Conservation (phyloP, 2,329 filamentous ascomycete species). For the Ophiobolus disseminans region DNA sequence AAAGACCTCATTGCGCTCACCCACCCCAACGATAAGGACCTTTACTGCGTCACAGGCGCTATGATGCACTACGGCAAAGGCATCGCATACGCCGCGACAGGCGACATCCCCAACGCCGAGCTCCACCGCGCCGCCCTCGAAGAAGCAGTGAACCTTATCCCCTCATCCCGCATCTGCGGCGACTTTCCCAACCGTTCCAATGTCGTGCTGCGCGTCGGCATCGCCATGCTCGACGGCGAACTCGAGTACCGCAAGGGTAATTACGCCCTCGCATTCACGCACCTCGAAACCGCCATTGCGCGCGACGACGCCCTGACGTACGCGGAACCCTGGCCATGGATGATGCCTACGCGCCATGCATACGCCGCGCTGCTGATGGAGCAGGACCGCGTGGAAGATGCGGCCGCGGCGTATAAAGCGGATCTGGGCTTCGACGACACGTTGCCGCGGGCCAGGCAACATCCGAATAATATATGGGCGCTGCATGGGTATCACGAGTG, state of each 20-base stretch:
- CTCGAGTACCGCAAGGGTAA: slow-evolving; percentile 71
- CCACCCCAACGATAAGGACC: slow-evolving; percentile 63
- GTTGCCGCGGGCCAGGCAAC: slow-evolving; percentile 68
- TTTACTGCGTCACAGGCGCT: slow-evolving; percentile 75
- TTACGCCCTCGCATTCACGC: slow-evolving; percentile 64
- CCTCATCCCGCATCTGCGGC: slow-evolving; percentile 61
- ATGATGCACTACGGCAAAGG: slow-evolving; percentile 73
- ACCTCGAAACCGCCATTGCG: slow-evolving; percentile 64
- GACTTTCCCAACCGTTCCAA: slow-evolving; percentile 72
- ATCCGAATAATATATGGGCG: slow-evolving; percentile 78
- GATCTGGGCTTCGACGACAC: slow-evolving; percentile 55
- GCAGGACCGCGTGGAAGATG: slow-evolving; percentile 59
- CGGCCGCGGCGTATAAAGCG: slow-evolving; percentile 47
- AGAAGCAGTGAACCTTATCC: slow-evolving; percentile 61
- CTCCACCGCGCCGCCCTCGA: slow-evolving; percentile 60
- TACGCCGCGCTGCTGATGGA: slow-evolving; percentile 74
- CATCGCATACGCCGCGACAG: slow-evolving; percentile 68
- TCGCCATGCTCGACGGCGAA: slow-evolving; percentile 75
- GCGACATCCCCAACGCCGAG: slow-evolving; percentile 62
- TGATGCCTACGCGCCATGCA: slow-evolving; percentile 76
- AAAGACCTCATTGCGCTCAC: slow-evolving; percentile 65
- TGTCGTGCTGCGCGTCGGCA: slow-evolving; percentile 67
- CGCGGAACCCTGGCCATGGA: slow-evolving; percentile 81
- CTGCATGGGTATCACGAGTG: slow-evolving; percentile 78
- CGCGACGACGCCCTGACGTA: slow-evolving; percentile 71